Evolutionary conservation across 192 early-diverging fungal species (phyloP).

Genomic region (Haplosporangium gracile): DNA sequence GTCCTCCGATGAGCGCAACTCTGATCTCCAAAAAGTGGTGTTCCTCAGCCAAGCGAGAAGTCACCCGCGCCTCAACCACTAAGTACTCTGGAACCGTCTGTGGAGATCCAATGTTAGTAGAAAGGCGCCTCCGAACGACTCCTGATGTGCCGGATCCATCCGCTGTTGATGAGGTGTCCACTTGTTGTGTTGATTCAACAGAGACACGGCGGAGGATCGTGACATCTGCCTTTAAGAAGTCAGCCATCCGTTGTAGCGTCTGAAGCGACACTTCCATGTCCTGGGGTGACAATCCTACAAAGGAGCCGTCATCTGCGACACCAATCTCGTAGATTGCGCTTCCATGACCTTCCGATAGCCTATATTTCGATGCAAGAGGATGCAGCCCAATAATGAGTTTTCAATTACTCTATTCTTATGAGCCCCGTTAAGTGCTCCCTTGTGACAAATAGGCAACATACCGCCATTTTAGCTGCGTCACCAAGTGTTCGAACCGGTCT

Average conservation of each 20-base stretch:
- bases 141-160: constrained; percentile 29
- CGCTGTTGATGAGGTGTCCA: constrained; percentile 21
- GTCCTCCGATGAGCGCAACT: constrained; percentile 86
- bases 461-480: constrained; percentile 95
- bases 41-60: constrained; percentile 69
- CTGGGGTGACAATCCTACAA: constrained; percentile 73
- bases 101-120: constrained; percentile 36
- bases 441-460: constrained; percentile 6
- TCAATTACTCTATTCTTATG: not conserved
- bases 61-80: constrained; percentile 85
- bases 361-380: constrained; percentile 6
- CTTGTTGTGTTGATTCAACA: constrained; percentile 42
- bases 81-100: constrained; percentile 54
- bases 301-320: constrained; percentile 85
- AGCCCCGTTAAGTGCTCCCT: not conserved
- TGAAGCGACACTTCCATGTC: constrained; percentile 74
- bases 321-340: constrained; percentile 92
- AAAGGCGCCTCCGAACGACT: constrained; percentile 23
- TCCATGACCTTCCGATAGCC: constrained; percentile 88
- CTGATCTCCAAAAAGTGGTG: constrained; percentile 84
- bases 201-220: constrained; percentile 68
- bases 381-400: not conserved
- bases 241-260: constrained; percentile 76
- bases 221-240: constrained; percentile 73
- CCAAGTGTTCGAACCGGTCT: constrained; percentile 85